Conservation (phyloP, 2,329 filamentous ascomycete species). For the Chaetomium globosum region DNA sequence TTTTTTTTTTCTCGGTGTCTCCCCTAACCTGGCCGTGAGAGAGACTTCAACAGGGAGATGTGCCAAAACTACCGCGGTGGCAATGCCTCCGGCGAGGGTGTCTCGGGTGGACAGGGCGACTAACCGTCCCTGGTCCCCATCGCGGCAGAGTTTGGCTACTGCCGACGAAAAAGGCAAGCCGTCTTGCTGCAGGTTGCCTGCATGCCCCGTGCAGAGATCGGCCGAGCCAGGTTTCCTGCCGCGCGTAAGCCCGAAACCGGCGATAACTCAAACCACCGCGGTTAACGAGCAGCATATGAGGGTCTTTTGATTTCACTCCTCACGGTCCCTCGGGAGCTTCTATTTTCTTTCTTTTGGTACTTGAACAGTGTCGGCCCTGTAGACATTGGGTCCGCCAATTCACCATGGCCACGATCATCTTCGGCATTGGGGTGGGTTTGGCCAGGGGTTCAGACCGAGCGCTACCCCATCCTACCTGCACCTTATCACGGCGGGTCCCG, state of each 20-base stretch:
- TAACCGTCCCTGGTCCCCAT: background rate
- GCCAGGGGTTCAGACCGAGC: background rate
- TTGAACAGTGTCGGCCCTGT: background rate
- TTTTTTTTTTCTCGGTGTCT: background rate
- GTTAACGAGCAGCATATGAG: no score
- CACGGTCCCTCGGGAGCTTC: background rate
- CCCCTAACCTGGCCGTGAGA: background rate
- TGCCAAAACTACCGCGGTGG: background rate
- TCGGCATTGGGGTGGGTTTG: background rate
- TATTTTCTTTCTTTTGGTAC: background rate
- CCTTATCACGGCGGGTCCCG: background rate
- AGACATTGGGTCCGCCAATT: background rate
- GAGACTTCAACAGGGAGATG: background rate
- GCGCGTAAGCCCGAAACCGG: conserved; percentile 7
- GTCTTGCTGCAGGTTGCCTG: conserved; percentile 12
- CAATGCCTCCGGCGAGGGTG: background rate
- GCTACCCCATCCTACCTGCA: background rate
- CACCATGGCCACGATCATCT: background rate
- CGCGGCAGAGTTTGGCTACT: conserved; percentile 1
- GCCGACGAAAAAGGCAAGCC: conserved; percentile 16
- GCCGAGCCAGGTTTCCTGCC: background rate
- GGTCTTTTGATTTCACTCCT: no score
- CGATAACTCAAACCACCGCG: background rate
- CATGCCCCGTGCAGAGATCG: conserved; percentile 8
- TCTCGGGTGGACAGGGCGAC: no score